Base-by-base conservation (phyloP, 2,329 filamentous ascomycete species). In the Diaporthe caulivora region DNA sequence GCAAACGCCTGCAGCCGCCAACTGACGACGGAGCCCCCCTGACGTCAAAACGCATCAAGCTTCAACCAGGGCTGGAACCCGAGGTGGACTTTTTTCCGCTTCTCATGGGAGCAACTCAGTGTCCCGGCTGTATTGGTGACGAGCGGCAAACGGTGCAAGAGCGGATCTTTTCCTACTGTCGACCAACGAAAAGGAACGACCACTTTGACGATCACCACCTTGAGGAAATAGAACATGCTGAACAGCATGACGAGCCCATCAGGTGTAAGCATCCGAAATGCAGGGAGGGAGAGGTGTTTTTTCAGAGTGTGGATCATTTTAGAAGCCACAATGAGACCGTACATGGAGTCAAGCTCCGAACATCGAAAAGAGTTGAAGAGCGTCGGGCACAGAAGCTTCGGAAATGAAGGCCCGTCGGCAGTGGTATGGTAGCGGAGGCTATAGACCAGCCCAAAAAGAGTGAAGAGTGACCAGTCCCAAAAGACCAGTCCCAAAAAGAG, bases 121-220 rank as follows among this genome's bases (percentile, higher is more conserved):
- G 58, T 53, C 73, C 68, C 42, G 34, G 71, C 26, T 76, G 55
- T 31, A 76, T 75, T 53, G 62, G 67, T 17, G 68, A 76, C 34
- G 60, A 49, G 17, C n/a, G 24, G 8, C 73, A 72, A n/a, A 60
- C 57, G 21, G 53, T 47, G n/a, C 17, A 75, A 60, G 71, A 76
- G 47, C 51, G 67, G 29, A 72, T 60, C 31, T 73, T 70, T 42
- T 6, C 15, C 13, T 70, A 73, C 42, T 70, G 55, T 49, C 65
- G 55, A 24, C 72, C 49, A 21, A 42, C 47, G 18, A 49, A 53
- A 21, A 70, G 42, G 44, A 29, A 70, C 47, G 44, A 73, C 51
- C 55, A 70, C 34, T 73, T 70, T 40, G 47, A 70, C 37, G 37
- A 40, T 17, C 26, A 70, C 21, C 55, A 73, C 53, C 21, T 51